A percentile compares a stretch with the other conserved stretches of the same genome.
phyloP scores from a whole-genome alignment of 108 stramenopile species.

The Pelagomonas calceolata region DNA sequence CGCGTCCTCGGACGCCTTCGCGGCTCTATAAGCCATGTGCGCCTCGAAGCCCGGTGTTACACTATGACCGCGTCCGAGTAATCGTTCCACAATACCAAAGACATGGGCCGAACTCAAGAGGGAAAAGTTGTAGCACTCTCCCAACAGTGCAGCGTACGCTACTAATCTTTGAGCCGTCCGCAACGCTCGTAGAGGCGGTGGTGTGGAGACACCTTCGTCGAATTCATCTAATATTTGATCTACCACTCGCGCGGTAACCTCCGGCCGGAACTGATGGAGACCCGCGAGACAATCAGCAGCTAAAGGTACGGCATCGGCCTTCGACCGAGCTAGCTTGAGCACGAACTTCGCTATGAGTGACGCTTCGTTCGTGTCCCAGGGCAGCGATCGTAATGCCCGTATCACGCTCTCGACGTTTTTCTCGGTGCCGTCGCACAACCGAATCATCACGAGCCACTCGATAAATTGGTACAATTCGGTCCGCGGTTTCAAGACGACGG shows the following conservation, averaged over 20 bases:
- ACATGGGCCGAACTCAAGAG: slow-evolving; percentile 57
- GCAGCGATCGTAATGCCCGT: slow-evolving; percentile 72
- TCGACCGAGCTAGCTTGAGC: slow-evolving; percentile 69
- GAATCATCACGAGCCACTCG: slow-evolving; percentile 54
- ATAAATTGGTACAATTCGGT: slow-evolving; percentile 72
- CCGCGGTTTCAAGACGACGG: slow-evolving; percentile 38
- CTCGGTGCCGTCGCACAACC: slow-evolving; percentile 33
- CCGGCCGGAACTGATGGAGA: slow-evolving; percentile 51
- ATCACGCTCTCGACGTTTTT: slow-evolving; percentile 27
- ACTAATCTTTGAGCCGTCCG: slow-evolving; percentile 75
- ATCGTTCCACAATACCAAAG: slow-evolving; percentile 62
- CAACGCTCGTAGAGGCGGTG: slow-evolving; percentile 40
- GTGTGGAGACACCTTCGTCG: slow-evolving; percentile 59
- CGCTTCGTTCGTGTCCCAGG: slow-evolving; percentile 69
- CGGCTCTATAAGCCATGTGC: neutral
- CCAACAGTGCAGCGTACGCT: slow-evolving; percentile 67
- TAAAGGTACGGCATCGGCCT: slow-evolving; percentile 61
- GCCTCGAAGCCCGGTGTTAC: too few relatives aligned
- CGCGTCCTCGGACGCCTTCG: neutral
- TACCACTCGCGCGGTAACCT: slow-evolving; percentile 60
- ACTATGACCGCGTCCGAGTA: slow-evolving; percentile 11
- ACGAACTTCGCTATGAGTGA: slow-evolving; percentile 56
- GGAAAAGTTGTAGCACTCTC: slow-evolving; percentile 62
- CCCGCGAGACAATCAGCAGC: slow-evolving; percentile 66
- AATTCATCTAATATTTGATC: slow-evolving; percentile 77